Conservation (phyloP, 805 yeast species). For the Candida peoriensis region DNA sequence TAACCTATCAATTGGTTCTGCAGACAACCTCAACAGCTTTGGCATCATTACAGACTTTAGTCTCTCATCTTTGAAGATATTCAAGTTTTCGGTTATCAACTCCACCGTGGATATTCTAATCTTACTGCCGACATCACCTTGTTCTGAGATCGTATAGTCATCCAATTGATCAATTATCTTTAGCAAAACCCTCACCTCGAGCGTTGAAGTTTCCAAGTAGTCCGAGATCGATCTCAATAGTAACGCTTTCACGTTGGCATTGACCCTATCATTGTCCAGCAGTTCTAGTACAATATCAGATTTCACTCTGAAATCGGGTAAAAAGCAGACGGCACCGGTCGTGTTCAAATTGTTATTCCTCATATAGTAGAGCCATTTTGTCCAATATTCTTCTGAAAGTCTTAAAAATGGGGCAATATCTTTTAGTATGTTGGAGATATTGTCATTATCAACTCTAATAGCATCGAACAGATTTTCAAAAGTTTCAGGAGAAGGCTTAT, state of each 20-base stretch:
- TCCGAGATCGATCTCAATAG: constrained; percentile 15
- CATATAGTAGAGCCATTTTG: constrained; percentile 34
- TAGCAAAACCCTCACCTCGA: constrained; percentile 1
- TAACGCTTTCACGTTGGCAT: constrained; percentile 12
- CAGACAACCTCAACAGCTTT: constrained; percentile 49
- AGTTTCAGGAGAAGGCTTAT: constrained; percentile 3
- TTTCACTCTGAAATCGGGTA: constrained; percentile 8
- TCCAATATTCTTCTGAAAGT: constrained; percentile 7
- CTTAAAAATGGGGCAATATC: constrained; percentile 12
- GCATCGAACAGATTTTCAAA: constrained; percentile 19
- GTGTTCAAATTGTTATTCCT: constrained; percentile 33
- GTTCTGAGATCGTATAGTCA: constrained; percentile 73
- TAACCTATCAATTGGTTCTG: constrained; percentile 58
- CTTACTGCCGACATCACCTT: constrained; percentile 90
- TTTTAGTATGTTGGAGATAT: constrained; percentile 6
- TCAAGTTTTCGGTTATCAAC: constrained; percentile 30
- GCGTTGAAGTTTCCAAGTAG: constrained; percentile 2
- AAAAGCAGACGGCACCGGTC: constrained; percentile 32
- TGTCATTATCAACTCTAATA: constrained; percentile 14
- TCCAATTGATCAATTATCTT: constrained; percentile 41
- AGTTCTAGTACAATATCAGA: constrained; percentile 9
- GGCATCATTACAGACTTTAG: constrained; percentile 20
- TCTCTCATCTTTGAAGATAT: constrained; percentile 6
- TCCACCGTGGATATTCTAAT: constrained; percentile 50
- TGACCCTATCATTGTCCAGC: constrained; percentile 21